Conservation (phyloP, 176 grass and related monocot species). For the Triticum dicoccoides region DNA sequence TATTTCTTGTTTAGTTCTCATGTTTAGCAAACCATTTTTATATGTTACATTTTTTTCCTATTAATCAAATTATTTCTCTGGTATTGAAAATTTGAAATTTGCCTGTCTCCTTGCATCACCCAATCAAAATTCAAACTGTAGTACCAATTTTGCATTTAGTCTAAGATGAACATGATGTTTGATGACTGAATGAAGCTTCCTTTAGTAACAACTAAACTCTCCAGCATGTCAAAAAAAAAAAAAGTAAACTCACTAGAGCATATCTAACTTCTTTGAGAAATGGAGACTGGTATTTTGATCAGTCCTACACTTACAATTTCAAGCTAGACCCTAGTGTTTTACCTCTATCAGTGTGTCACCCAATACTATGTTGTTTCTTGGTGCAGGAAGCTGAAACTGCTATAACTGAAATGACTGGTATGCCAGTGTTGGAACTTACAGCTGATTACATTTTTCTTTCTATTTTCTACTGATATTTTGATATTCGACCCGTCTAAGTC, state of each 20-base stretch:
- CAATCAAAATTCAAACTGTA: neutral
- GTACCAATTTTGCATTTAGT: neutral
- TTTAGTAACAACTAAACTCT: neutral
- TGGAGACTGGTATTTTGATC: neutral
- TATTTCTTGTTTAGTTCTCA: neutral
- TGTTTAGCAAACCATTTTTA: neutral
- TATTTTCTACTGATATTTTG: neutral
- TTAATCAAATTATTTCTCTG: neutral
- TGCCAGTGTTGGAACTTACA: neutral
- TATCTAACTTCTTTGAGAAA: neutral
- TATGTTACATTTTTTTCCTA: neutral
- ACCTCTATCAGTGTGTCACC: neutral
- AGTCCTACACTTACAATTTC: neutral
- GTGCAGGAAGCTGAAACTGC: slow-evolving; percentile 81
- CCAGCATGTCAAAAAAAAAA: too few relatives aligned
- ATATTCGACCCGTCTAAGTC: slow-evolving; percentile 18
- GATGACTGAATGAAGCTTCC: neutral
- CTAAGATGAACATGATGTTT: slow-evolving; percentile 18
- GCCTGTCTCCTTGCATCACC: neutral
- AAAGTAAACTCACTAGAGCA: neutral
- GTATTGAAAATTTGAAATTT: neutral
- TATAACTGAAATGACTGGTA: slow-evolving; percentile 84
- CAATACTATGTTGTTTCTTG: slow-evolving; percentile 18
- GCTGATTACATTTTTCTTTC: neutral
- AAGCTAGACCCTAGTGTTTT: neutral